Evolutionary conservation across 1,139 yeast species (phyloP).

Genomic region (Blastobotrys capitulatus): DNA sequence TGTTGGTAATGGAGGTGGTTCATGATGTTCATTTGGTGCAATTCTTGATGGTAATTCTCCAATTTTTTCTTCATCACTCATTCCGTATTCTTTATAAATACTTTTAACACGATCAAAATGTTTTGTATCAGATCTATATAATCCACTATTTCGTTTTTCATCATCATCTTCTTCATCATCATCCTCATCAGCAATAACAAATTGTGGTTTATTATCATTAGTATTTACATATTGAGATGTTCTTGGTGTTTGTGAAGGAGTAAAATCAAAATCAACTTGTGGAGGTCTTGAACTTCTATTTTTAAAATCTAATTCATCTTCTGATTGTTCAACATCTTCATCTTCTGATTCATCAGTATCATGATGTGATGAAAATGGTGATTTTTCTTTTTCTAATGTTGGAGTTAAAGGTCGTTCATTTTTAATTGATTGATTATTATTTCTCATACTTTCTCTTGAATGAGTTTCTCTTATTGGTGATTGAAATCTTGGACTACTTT

Average conservation of each 20-base stretch:
- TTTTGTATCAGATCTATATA: constrained; percentile 22
- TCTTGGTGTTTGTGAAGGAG: not conserved
- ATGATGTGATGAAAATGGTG: constrained; percentile 1
- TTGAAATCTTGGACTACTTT: not conserved
- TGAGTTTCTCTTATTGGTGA: constrained; percentile 1
- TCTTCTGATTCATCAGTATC: not conserved
- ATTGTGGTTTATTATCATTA: not conserved
- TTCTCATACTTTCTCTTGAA: not conserved
- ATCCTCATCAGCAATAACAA: constrained; percentile 10
- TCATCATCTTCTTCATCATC: constrained; percentile 11
- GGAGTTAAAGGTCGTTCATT: not conserved
- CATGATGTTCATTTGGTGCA: constrained; percentile 11
- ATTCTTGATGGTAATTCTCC: constrained; percentile 11
- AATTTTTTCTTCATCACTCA: not conserved
- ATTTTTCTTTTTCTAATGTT: not conserved
- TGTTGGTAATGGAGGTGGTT: constrained; percentile 2
- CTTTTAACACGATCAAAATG: constrained; percentile 31
- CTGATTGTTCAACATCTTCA: not conserved
- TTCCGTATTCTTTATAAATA: constrained; percentile 28
- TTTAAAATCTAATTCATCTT: not conserved
- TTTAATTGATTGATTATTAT: not conserved
- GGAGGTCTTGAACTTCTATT: not conserved
- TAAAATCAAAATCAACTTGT: constrained; percentile 6
- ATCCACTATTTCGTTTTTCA: constrained; percentile 4
- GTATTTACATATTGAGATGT: not conserved